Base-by-base conservation (phyloP, 441 rosid genomes). In the Macaranga tanarius region DNA sequence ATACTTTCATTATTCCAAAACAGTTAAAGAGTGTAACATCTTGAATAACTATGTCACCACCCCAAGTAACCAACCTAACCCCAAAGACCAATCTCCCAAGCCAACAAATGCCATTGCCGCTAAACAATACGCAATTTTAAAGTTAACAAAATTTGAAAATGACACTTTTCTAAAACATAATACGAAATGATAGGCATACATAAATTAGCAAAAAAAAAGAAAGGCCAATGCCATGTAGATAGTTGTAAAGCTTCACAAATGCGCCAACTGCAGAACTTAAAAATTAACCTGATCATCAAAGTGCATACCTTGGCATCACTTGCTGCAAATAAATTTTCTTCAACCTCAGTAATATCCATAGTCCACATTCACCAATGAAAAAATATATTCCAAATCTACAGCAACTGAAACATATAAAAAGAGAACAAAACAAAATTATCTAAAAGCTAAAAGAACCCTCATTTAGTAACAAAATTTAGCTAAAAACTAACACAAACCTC, bases 301-400 rank as follows among this genome's bases (percentile, higher is more conserved):
- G 74, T 40, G 62, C 79, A 75, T 85, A 96, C 99, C 99, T 93
- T 94, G 72, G 98, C 97, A 89, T 96, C 99, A 70, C 88, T 84
- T 16, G 88, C 95, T 10, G 97, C 97, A 77, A 96, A 94, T 47
- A 92, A 83, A 78, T 81, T 94, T 80, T 96, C 99, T 80, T 96
- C 99, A 60, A 94, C 92, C 83, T 92, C 97, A 26, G 80, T 76
- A 40, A 83, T 77, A 79, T 96, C 99, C 99, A 96, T 94, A 63
- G 59, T 81, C 81, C 77, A 73, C 81, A 72, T 40, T 84, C 83
- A 83, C 81, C 48, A 45, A 70, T 59, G 71, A 74, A 73, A 52
- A 71, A 23, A 70, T 77, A 77, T 75, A 65, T 62, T 31, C 45
- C 74, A 77, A 81, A 59, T 31, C 81, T 86, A 84, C 63, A 52